phyloP scores from a whole-genome alignment of 768 basidiomycete species.

The Xerocomellus dryophilus region DNA sequence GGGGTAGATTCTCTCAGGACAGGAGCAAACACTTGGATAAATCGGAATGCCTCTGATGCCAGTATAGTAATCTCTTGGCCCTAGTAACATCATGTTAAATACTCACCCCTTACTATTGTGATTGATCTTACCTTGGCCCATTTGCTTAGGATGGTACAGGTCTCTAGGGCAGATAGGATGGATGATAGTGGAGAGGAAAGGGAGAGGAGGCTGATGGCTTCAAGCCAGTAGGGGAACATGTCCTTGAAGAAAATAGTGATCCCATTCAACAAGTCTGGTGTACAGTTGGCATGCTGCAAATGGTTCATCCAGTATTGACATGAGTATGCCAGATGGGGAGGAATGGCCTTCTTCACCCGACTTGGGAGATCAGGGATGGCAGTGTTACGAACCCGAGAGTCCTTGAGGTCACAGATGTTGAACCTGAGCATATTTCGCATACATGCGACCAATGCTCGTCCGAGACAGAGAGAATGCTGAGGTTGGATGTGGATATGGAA shows the following conservation, averaged over 20 bases:
- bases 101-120: background rate
- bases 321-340: background rate
- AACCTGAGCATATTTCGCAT: too few relatives aligned
- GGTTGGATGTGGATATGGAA: too few relatives aligned
- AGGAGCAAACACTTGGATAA: constrained; percentile 3
- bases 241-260: background rate
- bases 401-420: too few relatives aligned
- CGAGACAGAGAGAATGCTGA: too few relatives aligned
- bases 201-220: constrained; percentile 25
- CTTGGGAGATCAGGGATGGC: background rate
- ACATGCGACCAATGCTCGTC: too few relatives aligned
- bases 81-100: background rate
- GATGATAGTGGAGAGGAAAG: background rate
- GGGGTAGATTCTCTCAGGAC: background rate
- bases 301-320: constrained; percentile 1
- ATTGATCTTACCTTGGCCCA: constrained; percentile 3
- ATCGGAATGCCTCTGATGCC: constrained; percentile 4
- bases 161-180: background rate
- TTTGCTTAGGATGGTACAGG: background rate
- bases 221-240: constrained; percentile 9
- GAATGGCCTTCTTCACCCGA: background rate
- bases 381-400: background rate
- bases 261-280: background rate
- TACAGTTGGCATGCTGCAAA: background rate
- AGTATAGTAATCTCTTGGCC: background rate